phyloP scores from a whole-genome alignment of 192 early-diverging fungal genomes.

The Lunasporangiospora selenospora region DNA sequence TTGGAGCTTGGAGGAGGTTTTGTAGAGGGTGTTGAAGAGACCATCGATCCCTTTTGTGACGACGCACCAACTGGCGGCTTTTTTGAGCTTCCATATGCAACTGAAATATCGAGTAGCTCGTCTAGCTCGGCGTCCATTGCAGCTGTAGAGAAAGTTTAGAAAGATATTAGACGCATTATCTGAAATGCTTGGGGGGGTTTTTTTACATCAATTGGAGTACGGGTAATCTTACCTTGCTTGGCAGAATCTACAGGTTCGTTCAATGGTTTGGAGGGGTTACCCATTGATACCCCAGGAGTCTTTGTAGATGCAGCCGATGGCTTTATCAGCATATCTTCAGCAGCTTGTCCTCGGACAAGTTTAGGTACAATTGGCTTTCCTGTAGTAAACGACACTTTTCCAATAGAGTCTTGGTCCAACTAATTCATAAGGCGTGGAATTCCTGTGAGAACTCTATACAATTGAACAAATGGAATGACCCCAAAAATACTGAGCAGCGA shows the following conservation, averaged over 20 bases:
- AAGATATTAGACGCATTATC: too few species aligned
- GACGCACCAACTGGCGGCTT: background rate
- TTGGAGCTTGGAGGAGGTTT: background rate
- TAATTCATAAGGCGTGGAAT: background rate
- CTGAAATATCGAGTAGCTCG: constrained; percentile 37
- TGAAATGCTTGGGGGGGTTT: background rate
- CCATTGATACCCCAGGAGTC: background rate
- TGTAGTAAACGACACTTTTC: constrained; percentile 38
- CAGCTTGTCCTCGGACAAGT: constrained; percentile 31
- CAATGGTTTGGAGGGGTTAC: background rate
- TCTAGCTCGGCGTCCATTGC: constrained; percentile 34
- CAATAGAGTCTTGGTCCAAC: constrained; percentile 37
- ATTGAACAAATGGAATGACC: too few species aligned
- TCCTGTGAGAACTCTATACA: background rate
- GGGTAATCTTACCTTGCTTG: constrained; percentile 10
- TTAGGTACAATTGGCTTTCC: constrained; percentile 45
- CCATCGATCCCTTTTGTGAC: background rate
- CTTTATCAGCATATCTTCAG: constrained; percentile 35
- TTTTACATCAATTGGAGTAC: background rate
- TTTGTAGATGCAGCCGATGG: background rate
- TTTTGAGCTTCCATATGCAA: constrained; percentile 16
- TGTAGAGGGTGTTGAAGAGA: background rate
- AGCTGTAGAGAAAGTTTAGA: background rate
- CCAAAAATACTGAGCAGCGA: background rate
- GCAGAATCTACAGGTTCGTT: background rate